Conservation (phyloP, 768 basidiomycete species). For the Leccinum variicolor region DNA sequence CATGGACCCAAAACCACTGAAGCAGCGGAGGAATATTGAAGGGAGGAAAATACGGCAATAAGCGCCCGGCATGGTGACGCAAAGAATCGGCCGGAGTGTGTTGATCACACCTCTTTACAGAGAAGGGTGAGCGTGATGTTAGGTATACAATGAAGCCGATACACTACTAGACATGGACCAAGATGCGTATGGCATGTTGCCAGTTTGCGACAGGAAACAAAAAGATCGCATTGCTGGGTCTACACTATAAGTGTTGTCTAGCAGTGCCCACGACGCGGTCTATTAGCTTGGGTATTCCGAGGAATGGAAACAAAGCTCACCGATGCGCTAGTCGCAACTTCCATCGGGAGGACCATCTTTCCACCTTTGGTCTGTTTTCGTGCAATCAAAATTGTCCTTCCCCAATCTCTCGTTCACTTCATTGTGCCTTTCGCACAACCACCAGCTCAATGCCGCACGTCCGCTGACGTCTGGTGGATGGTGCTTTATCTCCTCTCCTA, state of each 20-base stretch:
- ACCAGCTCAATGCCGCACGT: slow-evolving; percentile 63
- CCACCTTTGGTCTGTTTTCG: slow-evolving; percentile 85
- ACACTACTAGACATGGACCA: not conserved
- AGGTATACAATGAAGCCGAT: not conserved
- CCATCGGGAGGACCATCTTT: slow-evolving; percentile 87
- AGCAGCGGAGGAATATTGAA: not conserved
- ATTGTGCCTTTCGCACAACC: slow-evolving; percentile 93
- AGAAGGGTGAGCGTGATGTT: not conserved
- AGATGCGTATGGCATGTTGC: not conserved
- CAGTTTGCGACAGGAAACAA: not conserved
- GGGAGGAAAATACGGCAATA: not conserved
- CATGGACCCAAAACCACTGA: not conserved
- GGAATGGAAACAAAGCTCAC: slow-evolving; percentile 6
- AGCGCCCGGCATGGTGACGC: not conserved
- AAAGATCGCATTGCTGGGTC: not conserved
- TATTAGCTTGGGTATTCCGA: not conserved
- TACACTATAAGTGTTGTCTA: not conserved
- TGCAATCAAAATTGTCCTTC: slow-evolving; percentile 80
- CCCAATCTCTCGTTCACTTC: slow-evolving; percentile 86
- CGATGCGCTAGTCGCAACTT: slow-evolving; percentile 67
- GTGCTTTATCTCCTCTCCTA: slow-evolving; percentile 62
- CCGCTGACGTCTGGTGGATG: slow-evolving; percentile 79
- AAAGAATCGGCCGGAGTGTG: not conserved
- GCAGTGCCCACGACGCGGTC: not conserved
- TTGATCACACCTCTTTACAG: not conserved